phyloP scores from a whole-genome alignment of 2,329 filamentous ascomycete species.

The Paraconiothyrium brasiliense region DNA sequence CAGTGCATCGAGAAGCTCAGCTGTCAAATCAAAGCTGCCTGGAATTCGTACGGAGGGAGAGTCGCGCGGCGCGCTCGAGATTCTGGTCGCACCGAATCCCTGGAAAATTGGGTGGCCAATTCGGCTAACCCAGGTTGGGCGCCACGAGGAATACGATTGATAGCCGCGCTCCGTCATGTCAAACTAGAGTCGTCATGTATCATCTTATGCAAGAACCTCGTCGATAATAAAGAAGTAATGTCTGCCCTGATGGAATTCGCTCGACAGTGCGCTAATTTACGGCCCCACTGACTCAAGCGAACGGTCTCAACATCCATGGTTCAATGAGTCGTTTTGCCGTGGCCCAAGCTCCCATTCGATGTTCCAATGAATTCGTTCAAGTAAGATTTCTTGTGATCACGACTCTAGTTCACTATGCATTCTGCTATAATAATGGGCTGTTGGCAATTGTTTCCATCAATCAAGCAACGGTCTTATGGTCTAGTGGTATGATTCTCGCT shows the following conservation, averaged over 20 bases:
- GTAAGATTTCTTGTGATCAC: too few species aligned
- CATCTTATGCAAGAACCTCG: background rate
- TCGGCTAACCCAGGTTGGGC: background rate
- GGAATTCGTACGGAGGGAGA: background rate
- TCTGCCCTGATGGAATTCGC: background rate
- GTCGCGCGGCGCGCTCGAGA: background rate
- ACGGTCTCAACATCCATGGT: background rate
- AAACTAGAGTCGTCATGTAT: background rate
- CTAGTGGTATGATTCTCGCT: slow-evolving; percentile 78
- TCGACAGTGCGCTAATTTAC: background rate
- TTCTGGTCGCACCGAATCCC: too few species aligned
- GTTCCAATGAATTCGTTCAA: too few species aligned
- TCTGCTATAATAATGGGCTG: too few species aligned
- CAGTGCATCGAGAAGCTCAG: too few species aligned
- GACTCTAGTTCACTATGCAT: too few species aligned
- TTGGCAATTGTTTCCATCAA: slow-evolving; percentile 3
- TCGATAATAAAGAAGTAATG: background rate
- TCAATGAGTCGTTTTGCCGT: background rate
- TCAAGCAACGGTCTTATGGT: slow-evolving; percentile 53
- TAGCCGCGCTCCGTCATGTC: too few species aligned
- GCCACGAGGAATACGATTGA: background rate
- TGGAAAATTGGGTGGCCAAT: background rate
- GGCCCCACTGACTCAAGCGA: background rate
- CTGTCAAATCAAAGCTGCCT: background rate
- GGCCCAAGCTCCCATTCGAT: background rate